phyloP scores from a whole-genome alignment of 257 asterid genomes.

The Vinca minor region DNA sequence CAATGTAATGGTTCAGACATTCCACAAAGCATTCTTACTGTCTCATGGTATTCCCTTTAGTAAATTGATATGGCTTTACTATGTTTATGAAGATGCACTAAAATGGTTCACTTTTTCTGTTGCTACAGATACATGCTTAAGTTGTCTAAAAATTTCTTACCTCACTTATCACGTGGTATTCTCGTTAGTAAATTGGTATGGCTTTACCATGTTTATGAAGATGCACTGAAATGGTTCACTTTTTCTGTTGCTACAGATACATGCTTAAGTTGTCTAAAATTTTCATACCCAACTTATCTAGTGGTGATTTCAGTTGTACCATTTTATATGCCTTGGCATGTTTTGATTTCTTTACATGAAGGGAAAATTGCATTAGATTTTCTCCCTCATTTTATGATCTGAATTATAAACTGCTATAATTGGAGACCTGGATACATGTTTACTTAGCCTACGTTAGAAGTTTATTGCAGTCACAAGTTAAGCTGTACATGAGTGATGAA shows the following conservation, averaged over 20 bases:
- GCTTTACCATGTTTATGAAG: no score
- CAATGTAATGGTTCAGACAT: not conserved
- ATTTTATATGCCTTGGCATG: not conserved
- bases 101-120: not conserved
- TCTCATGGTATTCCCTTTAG: no score
- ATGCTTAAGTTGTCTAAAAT: no score
- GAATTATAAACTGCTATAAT: not conserved
- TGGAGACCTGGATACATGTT: not conserved
- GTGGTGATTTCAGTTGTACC: not conserved
- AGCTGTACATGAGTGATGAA: not conserved
- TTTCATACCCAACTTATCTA: not conserved
- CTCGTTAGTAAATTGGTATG: no score
- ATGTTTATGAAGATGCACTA: no score
- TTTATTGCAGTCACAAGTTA: not conserved
- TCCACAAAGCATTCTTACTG: not conserved
- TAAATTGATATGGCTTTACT: no score
- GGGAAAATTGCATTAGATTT: not conserved
- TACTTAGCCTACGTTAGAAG: not conserved
- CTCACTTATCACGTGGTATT: no score
- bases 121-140: not conserved
- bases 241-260: not conserved
- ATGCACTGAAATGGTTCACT: not conserved
- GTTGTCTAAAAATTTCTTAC: not conserved
- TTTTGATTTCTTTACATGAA: not conserved
- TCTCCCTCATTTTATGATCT: not conserved